Conservation (phyloP, 2,329 filamentous ascomycete genomes). For the Monilinia polystroma region DNA sequence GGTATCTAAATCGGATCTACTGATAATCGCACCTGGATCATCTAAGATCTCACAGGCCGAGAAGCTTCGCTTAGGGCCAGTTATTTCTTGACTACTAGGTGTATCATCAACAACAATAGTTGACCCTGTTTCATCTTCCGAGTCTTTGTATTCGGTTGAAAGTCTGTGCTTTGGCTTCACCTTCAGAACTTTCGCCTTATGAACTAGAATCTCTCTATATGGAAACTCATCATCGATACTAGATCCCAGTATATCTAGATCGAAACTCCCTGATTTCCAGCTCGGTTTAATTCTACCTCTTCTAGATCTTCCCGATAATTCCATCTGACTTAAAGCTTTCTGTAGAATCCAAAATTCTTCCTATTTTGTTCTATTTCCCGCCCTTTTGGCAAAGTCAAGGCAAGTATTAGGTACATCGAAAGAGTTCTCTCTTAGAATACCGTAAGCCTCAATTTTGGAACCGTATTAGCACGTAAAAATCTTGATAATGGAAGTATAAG, state of each 20-base stretch:
- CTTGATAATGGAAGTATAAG: too few relatives aligned
- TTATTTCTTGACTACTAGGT: too few relatives aligned
- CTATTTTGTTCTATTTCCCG: background rate
- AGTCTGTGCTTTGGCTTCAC: background rate
- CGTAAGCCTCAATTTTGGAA: background rate
- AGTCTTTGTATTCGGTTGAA: background rate
- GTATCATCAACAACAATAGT: background rate
- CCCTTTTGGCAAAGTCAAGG: background rate
- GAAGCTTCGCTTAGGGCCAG: background rate
- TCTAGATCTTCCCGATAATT: background rate
- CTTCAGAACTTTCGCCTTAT: background rate
- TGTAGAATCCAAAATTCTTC: background rate
- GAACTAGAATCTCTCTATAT: background rate
- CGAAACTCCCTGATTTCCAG: background rate
- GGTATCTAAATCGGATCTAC: background rate
- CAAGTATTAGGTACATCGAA: background rate
- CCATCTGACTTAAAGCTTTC: background rate
- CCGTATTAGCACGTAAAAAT: background rate
- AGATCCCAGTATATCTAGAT: too few relatives aligned
- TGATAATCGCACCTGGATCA: background rate
- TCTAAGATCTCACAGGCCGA: background rate
- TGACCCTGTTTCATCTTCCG: background rate
- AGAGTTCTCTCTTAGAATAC: background rate
- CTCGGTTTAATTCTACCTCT: background rate
- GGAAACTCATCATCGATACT: background rate